These are phyloP conservation scores for Pulveroboletus frians DNA, from an alignment of 768 basidiomycete species.

Conservation along the genomic window DNA sequence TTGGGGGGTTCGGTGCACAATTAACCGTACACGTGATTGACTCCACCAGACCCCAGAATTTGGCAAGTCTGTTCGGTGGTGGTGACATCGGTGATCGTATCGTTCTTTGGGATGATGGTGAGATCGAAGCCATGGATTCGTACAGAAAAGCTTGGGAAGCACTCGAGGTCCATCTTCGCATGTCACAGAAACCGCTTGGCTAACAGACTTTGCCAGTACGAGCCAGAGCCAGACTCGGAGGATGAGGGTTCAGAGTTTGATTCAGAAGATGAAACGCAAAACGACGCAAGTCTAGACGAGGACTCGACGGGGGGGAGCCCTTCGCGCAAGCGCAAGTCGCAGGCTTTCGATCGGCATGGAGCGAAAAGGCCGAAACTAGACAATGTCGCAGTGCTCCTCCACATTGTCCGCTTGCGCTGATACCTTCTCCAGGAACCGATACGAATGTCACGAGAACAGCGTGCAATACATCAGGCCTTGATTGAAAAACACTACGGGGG, in stretches of 20 bases:
- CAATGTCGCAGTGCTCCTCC: constrained; percentile 31
- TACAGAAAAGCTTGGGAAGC: constrained; percentile 83
- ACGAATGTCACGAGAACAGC: constrained; percentile 67
- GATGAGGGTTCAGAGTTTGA: constrained; percentile 43
- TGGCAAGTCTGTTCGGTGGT: constrained; percentile 77
- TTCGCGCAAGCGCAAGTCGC: constrained; percentile 46
- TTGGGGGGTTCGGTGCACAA: constrained; percentile 60
- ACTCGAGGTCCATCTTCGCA: constrained; percentile 55
- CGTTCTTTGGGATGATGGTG: constrained; percentile 91
- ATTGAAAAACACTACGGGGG: constrained; percentile 79
- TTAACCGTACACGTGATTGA: constrained; percentile 91
- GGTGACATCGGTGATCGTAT: constrained; percentile 67
- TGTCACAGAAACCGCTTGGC: not conserved
- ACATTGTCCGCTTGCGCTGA: not conserved
- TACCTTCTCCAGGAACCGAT: constrained; percentile 37
- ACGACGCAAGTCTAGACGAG: constrained; percentile 36
- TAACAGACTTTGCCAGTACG: constrained; percentile 48
- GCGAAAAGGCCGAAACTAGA: constrained; percentile 60
- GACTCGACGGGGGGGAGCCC: constrained; percentile 37
- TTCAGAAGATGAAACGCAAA: constrained; percentile 42
- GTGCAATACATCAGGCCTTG: constrained; percentile 53
- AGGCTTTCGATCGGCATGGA: constrained; percentile 33
- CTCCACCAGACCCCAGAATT: constrained; percentile 83
- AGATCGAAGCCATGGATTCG: constrained; percentile 60
- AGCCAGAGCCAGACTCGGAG: constrained; percentile 70